Conservation (phyloP, 441 rosid species). For the Geranium incanum region DNA sequence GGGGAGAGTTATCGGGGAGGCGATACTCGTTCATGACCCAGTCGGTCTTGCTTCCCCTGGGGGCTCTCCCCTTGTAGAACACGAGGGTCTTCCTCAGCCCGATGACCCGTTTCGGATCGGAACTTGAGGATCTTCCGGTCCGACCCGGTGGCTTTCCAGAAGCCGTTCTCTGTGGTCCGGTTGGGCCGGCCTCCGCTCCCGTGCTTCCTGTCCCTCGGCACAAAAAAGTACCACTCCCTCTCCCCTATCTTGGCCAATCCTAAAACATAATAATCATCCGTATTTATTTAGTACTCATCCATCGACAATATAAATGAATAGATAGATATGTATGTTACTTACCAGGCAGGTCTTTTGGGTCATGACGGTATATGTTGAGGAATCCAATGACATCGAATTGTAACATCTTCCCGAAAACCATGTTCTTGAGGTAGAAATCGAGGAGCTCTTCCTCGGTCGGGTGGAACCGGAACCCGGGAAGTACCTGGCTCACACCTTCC, state of each 20-base stretch:
- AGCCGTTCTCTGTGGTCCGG: conserved; percentile 73
- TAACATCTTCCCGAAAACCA: conserved; percentile 45
- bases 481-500: conserved; percentile 34
- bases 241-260: conserved; percentile 74
- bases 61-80: conserved; percentile 87
- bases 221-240: conserved; percentile 92
- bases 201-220: conserved; percentile 86
- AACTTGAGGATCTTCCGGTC: conserved; percentile 67
- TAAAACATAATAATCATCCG: conserved; percentile 12
- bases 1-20: conserved; percentile 55
- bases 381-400: conserved; percentile 49
- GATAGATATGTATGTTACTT: background rate
- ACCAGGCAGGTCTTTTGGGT: conserved; percentile 87
- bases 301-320: too few species aligned
- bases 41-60: conserved; percentile 73
- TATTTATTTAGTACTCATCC: too few species aligned
- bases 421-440: conserved; percentile 72
- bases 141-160: conserved; percentile 97
- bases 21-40: conserved; percentile 98
- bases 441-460: conserved; percentile 64
- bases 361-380: conserved; percentile 68
- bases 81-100: conserved; percentile 89
- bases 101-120: conserved; percentile 57
- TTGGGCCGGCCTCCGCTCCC: conserved; percentile 84
- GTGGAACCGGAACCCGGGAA: conserved; percentile 78